Conservation (phyloP, 768 basidiomycete genomes). For the Rhizopogon rudus region DNA sequence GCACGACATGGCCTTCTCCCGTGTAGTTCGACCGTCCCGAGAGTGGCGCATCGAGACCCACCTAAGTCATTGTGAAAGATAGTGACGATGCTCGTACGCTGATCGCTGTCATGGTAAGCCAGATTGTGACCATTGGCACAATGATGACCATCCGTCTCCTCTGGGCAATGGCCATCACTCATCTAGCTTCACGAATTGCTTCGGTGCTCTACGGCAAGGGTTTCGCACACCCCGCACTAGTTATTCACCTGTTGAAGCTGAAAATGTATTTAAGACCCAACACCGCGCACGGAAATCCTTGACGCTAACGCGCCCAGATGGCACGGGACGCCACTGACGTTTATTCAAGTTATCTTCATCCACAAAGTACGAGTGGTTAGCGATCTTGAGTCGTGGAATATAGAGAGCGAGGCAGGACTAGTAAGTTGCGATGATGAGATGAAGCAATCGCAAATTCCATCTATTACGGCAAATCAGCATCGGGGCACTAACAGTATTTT, state of each 20-base stretch:
- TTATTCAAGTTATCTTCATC: slow-evolving; percentile 30
- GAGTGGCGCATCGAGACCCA: too few relatives aligned
- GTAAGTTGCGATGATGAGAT: background rate
- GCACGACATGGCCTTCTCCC: too few relatives aligned
- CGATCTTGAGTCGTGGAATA: slow-evolving; percentile 26
- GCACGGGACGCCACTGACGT: slow-evolving; percentile 30
- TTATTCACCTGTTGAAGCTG: slow-evolving; percentile 8
- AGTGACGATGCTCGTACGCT: too few relatives aligned
- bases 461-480: background rate
- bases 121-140: too few relatives aligned
- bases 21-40: too few relatives aligned
- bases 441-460: slow-evolving; percentile 7
- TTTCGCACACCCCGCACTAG: slow-evolving; percentile 12
- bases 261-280: slow-evolving; percentile 18
- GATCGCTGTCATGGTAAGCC: too few relatives aligned
- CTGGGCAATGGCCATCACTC: too few relatives aligned
- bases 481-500: too few relatives aligned
- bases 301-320: slow-evolving; percentile 26
- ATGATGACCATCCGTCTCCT: too few relatives aligned
- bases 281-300: slow-evolving; percentile 19
- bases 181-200: too few relatives aligned
- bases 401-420: slow-evolving; percentile 2
- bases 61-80: too few relatives aligned
- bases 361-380: slow-evolving; percentile 24
- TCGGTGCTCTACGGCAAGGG: too few relatives aligned